Evolutionary conservation across 352 stramenopile genomes (phyloP).

Genomic region (Phytopythium litorale): DNA sequence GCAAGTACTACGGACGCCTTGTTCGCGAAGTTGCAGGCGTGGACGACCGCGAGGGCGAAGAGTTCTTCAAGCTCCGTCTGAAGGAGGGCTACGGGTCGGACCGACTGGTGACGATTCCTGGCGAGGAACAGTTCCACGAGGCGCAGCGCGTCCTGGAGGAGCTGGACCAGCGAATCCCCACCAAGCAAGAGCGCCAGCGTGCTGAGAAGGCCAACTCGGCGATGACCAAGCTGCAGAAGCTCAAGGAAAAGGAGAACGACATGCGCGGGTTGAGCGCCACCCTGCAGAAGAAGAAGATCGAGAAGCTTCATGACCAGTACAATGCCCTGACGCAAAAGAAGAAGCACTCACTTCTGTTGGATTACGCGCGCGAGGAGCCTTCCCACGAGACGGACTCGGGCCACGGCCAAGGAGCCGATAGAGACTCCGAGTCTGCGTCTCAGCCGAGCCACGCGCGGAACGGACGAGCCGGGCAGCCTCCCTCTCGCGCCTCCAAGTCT

Average conservation of each 20-base stretch:
- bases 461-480: neutral
- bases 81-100: slow-evolving; percentile 83
- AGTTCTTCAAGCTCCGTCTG: slow-evolving; percentile 87
- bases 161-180: slow-evolving; percentile 39
- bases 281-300: slow-evolving; percentile 82
- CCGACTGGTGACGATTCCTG: slow-evolving; percentile 38
- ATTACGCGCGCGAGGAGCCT: slow-evolving; percentile 40
- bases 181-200: slow-evolving; percentile 39
- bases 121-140: slow-evolving; percentile 49
- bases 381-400: slow-evolving; percentile 20
- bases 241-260: slow-evolving; percentile 67
- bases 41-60: slow-evolving; percentile 85
- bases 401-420: slow-evolving; percentile 8
- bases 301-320: slow-evolving; percentile 79
- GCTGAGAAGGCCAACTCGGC: slow-evolving; percentile 27
- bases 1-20: slow-evolving; percentile 91
- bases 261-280: slow-evolving; percentile 68
- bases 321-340: slow-evolving; percentile 77
- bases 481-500: neutral
- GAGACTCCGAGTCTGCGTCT: neutral
- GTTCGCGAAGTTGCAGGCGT: slow-evolving; percentile 90
- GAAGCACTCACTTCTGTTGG: slow-evolving; percentile 61
- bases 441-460: neutral
- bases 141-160: slow-evolving; percentile 75
- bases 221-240: slow-evolving; percentile 43